Base-by-base conservation (phyloP, 1,284 basidiomycete genomes). In the Sporisorium sorghi region DNA sequence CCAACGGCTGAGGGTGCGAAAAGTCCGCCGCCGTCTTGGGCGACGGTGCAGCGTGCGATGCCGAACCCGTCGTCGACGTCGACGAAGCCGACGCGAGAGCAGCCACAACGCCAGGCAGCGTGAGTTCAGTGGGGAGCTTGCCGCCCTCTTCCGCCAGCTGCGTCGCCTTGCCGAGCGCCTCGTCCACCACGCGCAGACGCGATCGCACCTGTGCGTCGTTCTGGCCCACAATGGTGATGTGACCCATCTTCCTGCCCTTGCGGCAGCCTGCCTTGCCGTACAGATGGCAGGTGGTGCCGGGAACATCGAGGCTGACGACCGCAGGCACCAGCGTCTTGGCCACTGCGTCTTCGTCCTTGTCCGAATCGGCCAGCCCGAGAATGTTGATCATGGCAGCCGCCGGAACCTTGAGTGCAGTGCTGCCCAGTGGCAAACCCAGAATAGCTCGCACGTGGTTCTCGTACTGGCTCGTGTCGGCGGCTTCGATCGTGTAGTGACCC, bases 401-500 rank as follows among this genome's bases (percentile, higher is more conserved):
- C 1, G 92, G 91, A 5, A 97, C 94, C 80, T 93, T 93, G 70
- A 99, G 89, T 0, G 89, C 87, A 1, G 95, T 95, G 15, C 91
- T 92, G 23, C 96, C 96, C 17, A 99, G 89, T 2, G 96, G 94
- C 11, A 97, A 88, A 40, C 89, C 89, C 21, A 98, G 90, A 84
- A 99, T 95, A n/a, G 95, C 93, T 33, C 95, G 93, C 40, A 99
- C 90, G 85, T 99, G 97, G 82, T 98, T 97, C 85, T 96, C 94
- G 86, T 94, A 99, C 86, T 99, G 97, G 14, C 94, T 97, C 3
- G 94, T 93, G 77, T 93, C 88, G 85, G 93, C 97, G 0, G 96
- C 95, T 86, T 98, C 96, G 83, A 99, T 98, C n/a, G 96, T 98
- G 86, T 98, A 97, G 85, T 99, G 97, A 0, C 96, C 96, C 10